Evolutionary conservation across 805 yeast species (phyloP).

Genomic region (Yamadazyma ubonensis): DNA sequence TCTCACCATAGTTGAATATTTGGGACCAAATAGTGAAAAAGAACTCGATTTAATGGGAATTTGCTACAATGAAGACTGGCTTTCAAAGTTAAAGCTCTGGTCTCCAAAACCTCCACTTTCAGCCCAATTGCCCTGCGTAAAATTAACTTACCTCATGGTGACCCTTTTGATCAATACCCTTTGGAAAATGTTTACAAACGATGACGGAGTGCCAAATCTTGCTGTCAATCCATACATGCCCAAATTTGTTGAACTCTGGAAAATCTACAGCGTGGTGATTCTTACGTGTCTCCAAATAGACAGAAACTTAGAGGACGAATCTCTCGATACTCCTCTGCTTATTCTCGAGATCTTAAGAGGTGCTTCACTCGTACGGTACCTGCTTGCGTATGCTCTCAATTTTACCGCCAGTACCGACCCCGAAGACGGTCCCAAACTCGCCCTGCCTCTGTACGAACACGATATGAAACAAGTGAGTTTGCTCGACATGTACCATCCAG

Average conservation of each 20-base stretch:
- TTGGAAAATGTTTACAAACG: conserved; percentile 31
- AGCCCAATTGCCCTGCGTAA: background rate
- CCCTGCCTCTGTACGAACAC: conserved; percentile 3
- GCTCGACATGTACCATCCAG: conserved; percentile 24
- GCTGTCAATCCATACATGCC: conserved; percentile 63
- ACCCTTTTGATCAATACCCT: conserved; percentile 34
- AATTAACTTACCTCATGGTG: conserved; percentile 16
- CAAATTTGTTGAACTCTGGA: conserved; percentile 61
- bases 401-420: conserved; percentile 1
- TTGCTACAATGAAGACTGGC: conserved; percentile 9
- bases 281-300: conserved; percentile 57
- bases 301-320: conserved; percentile 28
- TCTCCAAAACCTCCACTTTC: conserved; percentile 19
- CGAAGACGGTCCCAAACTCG: background rate
- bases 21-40: conserved; percentile 13
- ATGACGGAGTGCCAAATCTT: conserved; percentile 32
- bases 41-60: conserved; percentile 19
- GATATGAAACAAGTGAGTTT: conserved; percentile 9
- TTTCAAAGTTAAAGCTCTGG: conserved; percentile 6
- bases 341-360: conserved; percentile 50
- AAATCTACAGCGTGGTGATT: conserved; percentile 58
- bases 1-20: conserved; percentile 35
- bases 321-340: conserved; percentile 29
- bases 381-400: conserved; percentile 54
- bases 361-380: conserved; percentile 59